Evolutionary conservation across 345 rosid species (phyloP), one percentile per base, ranked within the genome.

Genomic region (Turritis glabra): DNA sequence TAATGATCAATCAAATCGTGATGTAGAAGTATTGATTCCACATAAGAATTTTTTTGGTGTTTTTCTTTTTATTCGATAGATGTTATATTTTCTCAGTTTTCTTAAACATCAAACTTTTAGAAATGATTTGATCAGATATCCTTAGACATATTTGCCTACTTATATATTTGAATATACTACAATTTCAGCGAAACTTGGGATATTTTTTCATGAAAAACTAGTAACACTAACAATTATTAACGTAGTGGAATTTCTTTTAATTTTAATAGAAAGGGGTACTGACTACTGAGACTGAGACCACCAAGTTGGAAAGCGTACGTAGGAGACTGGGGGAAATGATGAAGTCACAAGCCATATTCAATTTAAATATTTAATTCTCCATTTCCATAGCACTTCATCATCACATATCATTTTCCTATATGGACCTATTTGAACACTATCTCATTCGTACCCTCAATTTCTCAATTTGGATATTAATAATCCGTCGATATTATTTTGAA

Each of bases 371-470:
- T 62, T 5, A 69, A 23, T 69, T 61, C 33, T 76, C 64, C 27
- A 69, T 61, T 43, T 57, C 22, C 74, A 60, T 51, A 29, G 38
- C 22, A 51, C 55, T 43, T 67, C 79, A 75, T 75, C 79, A 69
- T 76, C 69, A 76, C 69, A 25, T 61, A 69, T 69, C 79, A 43
- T 62, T 76, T 69, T 69, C 79, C 18, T 76, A 76, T 8, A 76
- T 76, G 79, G 75, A 69, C 79, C 79, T 61, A 26, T 69, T 38
- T n/a, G 26, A 41, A 60, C 79, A 76, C 75, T 69, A 41, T 60
- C 70, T 41, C 23, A 55, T 76, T 76, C 56, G 25, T 22, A 60
- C 74, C 21, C 60, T 74, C 30, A 30, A 30, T n/a, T n/a, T n/a
- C 30, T 27, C 30, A 38, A 57, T 27, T 48, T 64, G 4, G 50